Evolutionary conservation across 352 stramenopile genomes (phyloP), one percentile per base, ranked within the genome.

Genomic region (Phytophthora megakarya): DNA sequence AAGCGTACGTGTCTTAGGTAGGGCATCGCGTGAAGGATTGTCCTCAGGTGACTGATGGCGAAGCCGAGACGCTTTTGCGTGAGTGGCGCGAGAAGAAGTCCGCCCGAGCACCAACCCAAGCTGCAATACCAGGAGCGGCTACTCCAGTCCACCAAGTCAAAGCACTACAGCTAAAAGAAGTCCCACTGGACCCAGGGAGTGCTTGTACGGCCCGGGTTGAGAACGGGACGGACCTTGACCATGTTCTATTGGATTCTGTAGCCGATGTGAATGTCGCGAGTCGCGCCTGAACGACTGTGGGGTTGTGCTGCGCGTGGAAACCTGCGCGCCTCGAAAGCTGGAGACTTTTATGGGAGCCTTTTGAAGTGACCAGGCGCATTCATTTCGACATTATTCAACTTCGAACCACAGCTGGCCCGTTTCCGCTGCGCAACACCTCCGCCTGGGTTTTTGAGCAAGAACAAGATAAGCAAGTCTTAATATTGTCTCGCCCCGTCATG

Each of bases 11-110:
- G 56, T 15, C 21, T 64, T 3, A 57, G 44, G 15, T 55, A 35
- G 23, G 6, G 16, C 46, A 65, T 26, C 45, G 56, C 5, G 46
- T 46, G 6, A 65, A 65, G 11, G 37, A 65, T 6, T 65, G 46
- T 18, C 56, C 45, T 7, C 45, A 23, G 12, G 37, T 18, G 16
- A 26, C 3, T 21, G 3, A n/a, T n/a, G 38, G 38, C 10, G 38
- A 57, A 25, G 56, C 28, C 3, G 46, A 65, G 11, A 37, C 16
- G 1, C 30, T 65, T 5, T 28, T 46, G 2, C 46, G 45, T 11
- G 37, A 52, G 25, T 65, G 56, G 46, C 32, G 56, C 6, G 56
- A 65, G 16, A 58, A 57, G n/a, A n/a, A n/a, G n/a, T n/a, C n/a
- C n/a, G n/a, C n/a, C n/a, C n/a, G n/a, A n/a, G n/a, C n/a, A n/a